Percentiles rank a stretch among this genome's conserved stretches.
These are phyloP conservation scores for Atalantia buxifolia DNA, from an alignment of 345 rosid species.

Conservation along the genomic window DNA sequence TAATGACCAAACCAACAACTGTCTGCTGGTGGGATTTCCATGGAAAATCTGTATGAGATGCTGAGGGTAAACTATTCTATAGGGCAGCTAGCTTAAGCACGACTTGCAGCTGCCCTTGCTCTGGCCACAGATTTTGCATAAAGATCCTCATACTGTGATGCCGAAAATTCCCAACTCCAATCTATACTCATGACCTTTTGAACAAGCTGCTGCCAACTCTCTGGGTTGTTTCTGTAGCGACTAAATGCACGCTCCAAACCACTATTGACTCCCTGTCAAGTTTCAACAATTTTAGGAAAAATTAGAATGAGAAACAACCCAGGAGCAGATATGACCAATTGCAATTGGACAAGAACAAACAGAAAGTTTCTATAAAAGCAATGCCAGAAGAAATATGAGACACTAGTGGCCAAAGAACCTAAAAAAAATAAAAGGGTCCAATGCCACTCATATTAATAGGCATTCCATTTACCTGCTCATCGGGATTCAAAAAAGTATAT, in stretches of 20 bases:
- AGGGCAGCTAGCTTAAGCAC: conserved; percentile 12
- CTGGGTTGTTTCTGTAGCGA: conserved; percentile 44
- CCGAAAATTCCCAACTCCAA: conserved; percentile 88
- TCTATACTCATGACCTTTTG: conserved; percentile 75
- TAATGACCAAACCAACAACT: background rate
- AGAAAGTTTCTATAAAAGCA: background rate
- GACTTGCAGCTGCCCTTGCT: conserved; percentile 55
- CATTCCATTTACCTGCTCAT: conserved; percentile 60
- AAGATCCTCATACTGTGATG: conserved; percentile 78
- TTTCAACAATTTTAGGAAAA: background rate
- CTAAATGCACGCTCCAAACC: conserved; percentile 74
- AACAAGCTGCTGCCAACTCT: conserved; percentile 66
- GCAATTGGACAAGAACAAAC: background rate
- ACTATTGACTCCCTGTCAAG: conserved; percentile 51
- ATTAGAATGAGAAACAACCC: background rate
- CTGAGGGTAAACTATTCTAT: background rate
- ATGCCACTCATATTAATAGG: background rate
- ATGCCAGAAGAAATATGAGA: background rate
- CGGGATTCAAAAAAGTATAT: conserved; percentile 63
- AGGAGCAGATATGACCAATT: background rate
- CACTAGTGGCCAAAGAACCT: background rate
- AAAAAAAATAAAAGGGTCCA: background rate
- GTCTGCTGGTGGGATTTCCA: background rate
- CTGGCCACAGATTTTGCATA: conserved; percentile 63
- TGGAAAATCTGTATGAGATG: background rate